A percentile compares a stretch with the other conserved stretches of the same genome.
phyloP scores from a whole-genome alignment of 1,284 basidiomycete species.

The Agaricales sp. region DNA sequence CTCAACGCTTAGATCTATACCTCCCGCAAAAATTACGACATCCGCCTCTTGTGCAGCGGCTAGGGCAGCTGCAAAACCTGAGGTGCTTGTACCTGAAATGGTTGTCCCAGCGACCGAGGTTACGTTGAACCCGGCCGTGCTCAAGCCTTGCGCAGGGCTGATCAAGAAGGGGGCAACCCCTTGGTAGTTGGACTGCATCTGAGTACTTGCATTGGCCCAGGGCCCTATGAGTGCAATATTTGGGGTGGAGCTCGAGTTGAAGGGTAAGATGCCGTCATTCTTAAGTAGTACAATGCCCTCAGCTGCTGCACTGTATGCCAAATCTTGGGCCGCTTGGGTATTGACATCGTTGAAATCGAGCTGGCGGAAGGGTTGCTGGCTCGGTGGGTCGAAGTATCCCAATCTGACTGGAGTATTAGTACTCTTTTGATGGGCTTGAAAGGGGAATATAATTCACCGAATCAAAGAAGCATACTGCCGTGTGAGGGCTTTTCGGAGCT shows the following conservation, averaged over 20 bases:
- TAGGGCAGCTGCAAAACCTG: conserved; percentile 46
- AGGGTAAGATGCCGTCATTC: conserved; percentile 38
- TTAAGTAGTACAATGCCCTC: conserved; percentile 46
- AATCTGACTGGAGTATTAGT: conserved; percentile 31
- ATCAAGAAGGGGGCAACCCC: conserved; percentile 44
- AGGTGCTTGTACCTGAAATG: conserved; percentile 26
- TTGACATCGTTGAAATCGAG: conserved; percentile 38
- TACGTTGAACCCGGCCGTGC: conserved; percentile 34
- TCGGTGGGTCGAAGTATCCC: conserved; percentile 44
- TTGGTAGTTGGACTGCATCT: conserved; percentile 47
- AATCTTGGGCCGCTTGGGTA: conserved; percentile 31
- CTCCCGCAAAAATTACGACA: conserved; percentile 48
- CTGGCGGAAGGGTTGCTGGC: conserved; percentile 37
- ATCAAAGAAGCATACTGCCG: conserved; percentile 43
- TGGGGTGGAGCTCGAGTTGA: conserved; percentile 31
- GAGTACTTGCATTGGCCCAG: conserved; percentile 41
- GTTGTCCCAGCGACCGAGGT: conserved; percentile 32
- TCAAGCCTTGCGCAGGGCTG: conserved; percentile 38
- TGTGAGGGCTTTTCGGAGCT: conserved; percentile 31
- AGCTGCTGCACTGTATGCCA: conserved; percentile 38
- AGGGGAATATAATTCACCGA: conserved; percentile 21
- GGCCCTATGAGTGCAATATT: conserved; percentile 44
- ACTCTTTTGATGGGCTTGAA: conserved; percentile 1
- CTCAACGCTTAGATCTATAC: conserved; percentile 43
- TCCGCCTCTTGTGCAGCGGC: conserved; percentile 54